Percentiles rank a stretch among this genome's conserved stretches.
Evolutionary conservation across 2,329 filamentous ascomycete genomes (phyloP).

Genomic region (Pseudogymnoascus sp.): DNA sequence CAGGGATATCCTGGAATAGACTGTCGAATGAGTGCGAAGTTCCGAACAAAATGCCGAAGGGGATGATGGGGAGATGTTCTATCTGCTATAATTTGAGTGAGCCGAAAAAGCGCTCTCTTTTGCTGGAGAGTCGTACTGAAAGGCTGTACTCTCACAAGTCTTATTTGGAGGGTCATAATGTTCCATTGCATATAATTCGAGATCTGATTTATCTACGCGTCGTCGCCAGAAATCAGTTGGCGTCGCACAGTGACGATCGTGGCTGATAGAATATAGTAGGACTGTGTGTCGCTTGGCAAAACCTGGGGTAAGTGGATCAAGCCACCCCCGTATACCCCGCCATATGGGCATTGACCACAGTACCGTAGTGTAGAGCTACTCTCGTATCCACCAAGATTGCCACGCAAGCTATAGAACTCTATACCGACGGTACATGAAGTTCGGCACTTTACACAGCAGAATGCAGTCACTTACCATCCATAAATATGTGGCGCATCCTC

Average conservation of each 20-base stretch:
- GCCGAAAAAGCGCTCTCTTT: background rate
- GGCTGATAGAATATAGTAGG: background rate
- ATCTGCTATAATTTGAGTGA: background rate
- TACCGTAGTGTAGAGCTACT: background rate
- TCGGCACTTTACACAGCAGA: background rate
- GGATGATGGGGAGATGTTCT: background rate
- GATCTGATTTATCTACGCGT: background rate
- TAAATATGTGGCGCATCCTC: background rate
- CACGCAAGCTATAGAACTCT: background rate
- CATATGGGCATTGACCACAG: background rate
- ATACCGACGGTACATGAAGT: background rate
- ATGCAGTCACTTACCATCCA: background rate
- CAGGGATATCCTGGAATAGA: background rate
- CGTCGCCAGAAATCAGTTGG: background rate
- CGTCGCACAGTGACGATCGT: background rate
- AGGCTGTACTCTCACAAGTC: background rate
- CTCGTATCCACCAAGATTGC: background rate
- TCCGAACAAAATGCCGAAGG: background rate
- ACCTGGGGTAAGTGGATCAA: slow-evolving; percentile 1
- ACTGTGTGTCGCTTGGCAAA: background rate
- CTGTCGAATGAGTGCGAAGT: background rate
- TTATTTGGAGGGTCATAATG: background rate
- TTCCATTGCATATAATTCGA: background rate
- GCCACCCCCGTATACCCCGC: background rate
- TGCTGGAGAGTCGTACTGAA: background rate